A percentile compares a stretch with the other conserved stretches of the same genome.
phyloP scores from a whole-genome alignment of 1,284 basidiomycete species.

The Trametes pubescens region DNA sequence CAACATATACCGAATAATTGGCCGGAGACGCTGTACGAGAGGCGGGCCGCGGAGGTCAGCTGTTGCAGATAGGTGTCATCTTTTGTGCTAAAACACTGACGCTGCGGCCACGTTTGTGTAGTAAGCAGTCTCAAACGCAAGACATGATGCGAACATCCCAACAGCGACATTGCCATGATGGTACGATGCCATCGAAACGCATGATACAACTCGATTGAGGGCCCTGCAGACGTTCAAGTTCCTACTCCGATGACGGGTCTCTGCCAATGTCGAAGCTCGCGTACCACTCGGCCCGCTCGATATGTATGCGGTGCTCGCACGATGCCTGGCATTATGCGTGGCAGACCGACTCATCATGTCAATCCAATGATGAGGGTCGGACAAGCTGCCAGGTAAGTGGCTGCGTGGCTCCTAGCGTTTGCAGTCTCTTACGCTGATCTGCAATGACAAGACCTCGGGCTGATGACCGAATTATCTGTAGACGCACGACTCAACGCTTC shows the following conservation, averaged over 20 bases:
- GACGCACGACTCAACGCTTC: constrained; percentile 5
- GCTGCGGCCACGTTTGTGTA: not conserved
- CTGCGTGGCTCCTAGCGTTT: not conserved
- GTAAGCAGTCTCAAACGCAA: not conserved
- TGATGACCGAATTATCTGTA: not conserved
- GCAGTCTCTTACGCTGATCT: not conserved
- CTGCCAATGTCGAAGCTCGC: not conserved
- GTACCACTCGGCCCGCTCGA: not conserved
- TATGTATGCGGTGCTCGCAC: not conserved
- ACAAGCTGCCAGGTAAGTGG: constrained; percentile 1
- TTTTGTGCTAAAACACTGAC: not conserved
- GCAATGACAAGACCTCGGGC: not conserved
- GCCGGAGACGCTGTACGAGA: too few species aligned
- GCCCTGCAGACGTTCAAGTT: not conserved
- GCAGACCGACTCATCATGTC: constrained; percentile 7
- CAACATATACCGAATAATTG: too few species aligned
- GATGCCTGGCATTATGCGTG: not conserved
- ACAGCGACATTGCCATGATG: constrained; percentile 3
- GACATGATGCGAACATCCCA: not conserved
- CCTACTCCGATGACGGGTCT: constrained; percentile 5
- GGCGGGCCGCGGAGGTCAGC: not conserved
- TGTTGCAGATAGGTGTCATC: not conserved
- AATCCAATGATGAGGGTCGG: constrained; percentile 6
- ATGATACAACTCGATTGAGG: not conserved
- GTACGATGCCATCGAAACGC: constrained; percentile 6